Percentiles rank a stretch among this genome's conserved stretches.
phyloP scores from a whole-genome alignment of 805 yeast species.

The Candida railenensis region DNA sequence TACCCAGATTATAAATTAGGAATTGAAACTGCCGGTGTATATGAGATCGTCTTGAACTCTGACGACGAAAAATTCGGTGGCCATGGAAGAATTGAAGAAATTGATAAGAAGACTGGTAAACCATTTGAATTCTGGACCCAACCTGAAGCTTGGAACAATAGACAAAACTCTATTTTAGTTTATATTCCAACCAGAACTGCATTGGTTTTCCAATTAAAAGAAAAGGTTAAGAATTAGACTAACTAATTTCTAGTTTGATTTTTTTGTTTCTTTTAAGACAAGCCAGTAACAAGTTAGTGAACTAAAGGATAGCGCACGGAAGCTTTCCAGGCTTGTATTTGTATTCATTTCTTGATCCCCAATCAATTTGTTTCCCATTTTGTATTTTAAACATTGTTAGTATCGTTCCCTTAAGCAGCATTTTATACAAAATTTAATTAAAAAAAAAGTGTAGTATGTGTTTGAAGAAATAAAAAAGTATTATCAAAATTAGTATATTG shows the following conservation, averaged over 20 bases:
- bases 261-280: too few relatives aligned
- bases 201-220: slow-evolving; percentile 36
- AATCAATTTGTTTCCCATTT: not conserved
- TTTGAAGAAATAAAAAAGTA: too few relatives aligned
- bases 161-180: slow-evolving; percentile 75
- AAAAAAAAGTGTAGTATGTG: too few relatives aligned
- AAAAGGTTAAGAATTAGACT: slow-evolving; percentile 15
- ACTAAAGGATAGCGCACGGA: too few relatives aligned
- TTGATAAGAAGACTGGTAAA: slow-evolving; percentile 40
- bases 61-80: slow-evolving; percentile 80
- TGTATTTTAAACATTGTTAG: not conserved
- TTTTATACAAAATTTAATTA: not conserved
- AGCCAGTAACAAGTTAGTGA: too few relatives aligned
- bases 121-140: slow-evolving; percentile 62
- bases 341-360: not conserved
- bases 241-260: too few relatives aligned
- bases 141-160: slow-evolving; percentile 74
- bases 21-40: slow-evolving; percentile 76
- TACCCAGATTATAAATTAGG: slow-evolving; percentile 88
- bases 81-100: slow-evolving; percentile 56
- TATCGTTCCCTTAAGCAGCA: not conserved
- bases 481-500: too few relatives aligned
- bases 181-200: slow-evolving; percentile 74
- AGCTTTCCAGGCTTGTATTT: not conserved
- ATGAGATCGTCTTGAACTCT: slow-evolving; percentile 70